phyloP scores from a whole-genome alignment of 2,329 filamentous ascomycete species.

The Fusarium duplospermum region DNA sequence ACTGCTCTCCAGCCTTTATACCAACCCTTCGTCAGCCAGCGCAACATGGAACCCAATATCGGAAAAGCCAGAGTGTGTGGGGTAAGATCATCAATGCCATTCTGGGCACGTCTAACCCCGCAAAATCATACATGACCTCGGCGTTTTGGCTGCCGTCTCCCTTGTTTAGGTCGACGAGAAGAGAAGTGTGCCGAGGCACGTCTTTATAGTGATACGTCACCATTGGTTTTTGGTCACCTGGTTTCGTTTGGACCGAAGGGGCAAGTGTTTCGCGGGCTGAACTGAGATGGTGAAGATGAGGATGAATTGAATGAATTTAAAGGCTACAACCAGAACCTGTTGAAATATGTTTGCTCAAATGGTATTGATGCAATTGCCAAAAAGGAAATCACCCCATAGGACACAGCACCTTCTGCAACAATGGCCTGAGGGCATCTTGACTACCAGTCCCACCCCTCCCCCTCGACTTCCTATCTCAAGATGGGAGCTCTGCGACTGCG shows the following conservation, averaged over 20 bases:
- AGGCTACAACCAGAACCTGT: background rate
- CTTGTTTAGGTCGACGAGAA: background rate
- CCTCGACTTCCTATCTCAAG: background rate
- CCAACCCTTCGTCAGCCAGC: background rate
- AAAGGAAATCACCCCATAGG: background rate
- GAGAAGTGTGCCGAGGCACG: background rate
- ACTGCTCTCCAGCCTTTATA: background rate
- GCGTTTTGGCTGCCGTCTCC: background rate
- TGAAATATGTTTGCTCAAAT: background rate
- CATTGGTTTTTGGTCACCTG: background rate
- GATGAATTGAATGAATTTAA: background rate
- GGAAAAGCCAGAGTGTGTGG: background rate
- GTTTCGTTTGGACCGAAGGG: background rate
- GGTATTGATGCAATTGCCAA: background rate
- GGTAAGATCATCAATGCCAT: constrained; percentile 1
- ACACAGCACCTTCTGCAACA: background rate
- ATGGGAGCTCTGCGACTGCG: background rate
- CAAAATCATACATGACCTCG: background rate
- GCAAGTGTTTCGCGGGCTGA: background rate
- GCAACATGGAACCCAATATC: background rate
- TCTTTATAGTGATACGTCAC: background rate
- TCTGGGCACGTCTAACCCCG: background rate
- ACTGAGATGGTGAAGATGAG: background rate
- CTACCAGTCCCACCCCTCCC: background rate
- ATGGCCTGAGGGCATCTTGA: background rate